A percentile compares a stretch with the other conserved stretches of the same genome.
Evolutionary conservation across 2,329 filamentous ascomycete species (phyloP).

Genomic region (Neonectria coccinea): DNA sequence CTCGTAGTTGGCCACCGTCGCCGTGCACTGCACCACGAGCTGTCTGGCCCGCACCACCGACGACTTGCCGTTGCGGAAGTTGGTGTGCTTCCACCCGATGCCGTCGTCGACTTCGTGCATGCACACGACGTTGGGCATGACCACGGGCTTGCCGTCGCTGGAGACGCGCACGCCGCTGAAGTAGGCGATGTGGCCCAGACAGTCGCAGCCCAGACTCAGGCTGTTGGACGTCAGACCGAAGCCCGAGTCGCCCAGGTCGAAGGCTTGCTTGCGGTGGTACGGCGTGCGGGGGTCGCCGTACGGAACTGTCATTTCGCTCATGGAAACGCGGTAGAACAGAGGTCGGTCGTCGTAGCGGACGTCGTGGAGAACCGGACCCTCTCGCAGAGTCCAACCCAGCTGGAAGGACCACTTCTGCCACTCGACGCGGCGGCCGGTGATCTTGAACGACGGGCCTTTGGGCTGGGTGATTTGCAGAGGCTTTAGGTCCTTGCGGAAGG

Average conservation of each 20-base stretch:
- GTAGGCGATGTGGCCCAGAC: constrained; percentile 69
- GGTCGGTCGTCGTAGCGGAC: constrained; percentile 68
- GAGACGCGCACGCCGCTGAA: constrained; percentile 53
- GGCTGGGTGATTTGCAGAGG: constrained; percentile 72
- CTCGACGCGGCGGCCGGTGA: constrained; percentile 28
- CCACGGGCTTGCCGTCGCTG: constrained; percentile 67
- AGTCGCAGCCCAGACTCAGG: constrained; percentile 70
- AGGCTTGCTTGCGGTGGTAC: constrained; percentile 75
- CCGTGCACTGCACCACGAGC: constrained; percentile 68
- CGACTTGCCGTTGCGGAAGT: constrained; percentile 65
- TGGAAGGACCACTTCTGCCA: constrained; percentile 65
- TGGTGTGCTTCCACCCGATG: constrained; percentile 70
- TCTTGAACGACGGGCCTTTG: constrained; percentile 68
- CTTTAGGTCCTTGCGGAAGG: constrained; percentile 62
- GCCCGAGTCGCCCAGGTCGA: constrained; percentile 76
- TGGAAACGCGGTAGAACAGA: constrained; percentile 67
- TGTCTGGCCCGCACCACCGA: constrained; percentile 65
- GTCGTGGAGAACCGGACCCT: constrained; percentile 70
- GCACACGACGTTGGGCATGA: constrained; percentile 68
- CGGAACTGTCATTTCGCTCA: constrained; percentile 64
- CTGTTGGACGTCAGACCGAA: constrained; percentile 75
- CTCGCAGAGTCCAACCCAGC: constrained; percentile 69
- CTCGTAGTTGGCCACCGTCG: constrained; percentile 71
- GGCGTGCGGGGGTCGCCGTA: constrained; percentile 69
- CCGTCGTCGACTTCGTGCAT: constrained; percentile 54